Conservation (phyloP, 768 basidiomycete species). For the Russula lepida region DNA sequence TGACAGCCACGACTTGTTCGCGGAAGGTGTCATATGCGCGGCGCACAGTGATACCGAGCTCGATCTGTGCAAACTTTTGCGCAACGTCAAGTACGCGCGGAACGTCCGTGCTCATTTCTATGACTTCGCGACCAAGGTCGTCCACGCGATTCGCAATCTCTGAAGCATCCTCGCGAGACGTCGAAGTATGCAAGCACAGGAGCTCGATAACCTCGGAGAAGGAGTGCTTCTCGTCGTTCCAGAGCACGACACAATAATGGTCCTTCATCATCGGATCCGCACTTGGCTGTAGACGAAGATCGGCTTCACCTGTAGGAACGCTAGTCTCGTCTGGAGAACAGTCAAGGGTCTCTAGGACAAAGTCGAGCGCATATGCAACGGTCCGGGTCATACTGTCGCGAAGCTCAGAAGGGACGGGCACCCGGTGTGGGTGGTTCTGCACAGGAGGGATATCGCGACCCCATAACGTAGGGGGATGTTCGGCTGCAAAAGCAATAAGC, state of each 20-base stretch:
- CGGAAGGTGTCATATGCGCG: slow-evolving; percentile 81
- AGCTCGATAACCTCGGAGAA: slow-evolving; percentile 79
- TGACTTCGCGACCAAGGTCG: slow-evolving; percentile 70
- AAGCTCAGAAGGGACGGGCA: slow-evolving; percentile 52
- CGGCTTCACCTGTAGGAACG: slow-evolving; percentile 58
- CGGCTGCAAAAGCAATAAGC: slow-evolving; percentile 26
- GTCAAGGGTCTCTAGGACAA: slow-evolving; percentile 74
- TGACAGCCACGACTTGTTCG: slow-evolving; percentile 74
- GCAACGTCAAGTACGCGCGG: slow-evolving; percentile 65
- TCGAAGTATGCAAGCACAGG: slow-evolving; percentile 46
- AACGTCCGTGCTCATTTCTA: slow-evolving; percentile 59
- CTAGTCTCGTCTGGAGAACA: slow-evolving; percentile 71
- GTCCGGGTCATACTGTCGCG: slow-evolving; percentile 68
- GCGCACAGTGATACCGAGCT: slow-evolving; percentile 84
- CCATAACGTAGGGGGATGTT: slow-evolving; percentile 18
- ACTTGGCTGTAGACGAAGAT: slow-evolving; percentile 64
- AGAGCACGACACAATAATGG: slow-evolving; percentile 73
- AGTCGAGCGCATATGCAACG: slow-evolving; percentile 72
- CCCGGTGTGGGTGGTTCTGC: slow-evolving; percentile 49
- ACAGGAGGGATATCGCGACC: slow-evolving; percentile 51
- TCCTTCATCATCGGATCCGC: slow-evolving; percentile 75
- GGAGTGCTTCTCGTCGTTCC: slow-evolving; percentile 98
- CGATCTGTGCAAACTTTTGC: slow-evolving; percentile 74
- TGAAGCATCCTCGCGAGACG: slow-evolving; percentile 48
- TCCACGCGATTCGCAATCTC: slow-evolving; percentile 57